These are phyloP conservation scores for Stagonosporopsis chrysanthemi DNA, from an alignment of 2,329 filamentous ascomycete genomes.

Conservation along the genomic window DNA sequence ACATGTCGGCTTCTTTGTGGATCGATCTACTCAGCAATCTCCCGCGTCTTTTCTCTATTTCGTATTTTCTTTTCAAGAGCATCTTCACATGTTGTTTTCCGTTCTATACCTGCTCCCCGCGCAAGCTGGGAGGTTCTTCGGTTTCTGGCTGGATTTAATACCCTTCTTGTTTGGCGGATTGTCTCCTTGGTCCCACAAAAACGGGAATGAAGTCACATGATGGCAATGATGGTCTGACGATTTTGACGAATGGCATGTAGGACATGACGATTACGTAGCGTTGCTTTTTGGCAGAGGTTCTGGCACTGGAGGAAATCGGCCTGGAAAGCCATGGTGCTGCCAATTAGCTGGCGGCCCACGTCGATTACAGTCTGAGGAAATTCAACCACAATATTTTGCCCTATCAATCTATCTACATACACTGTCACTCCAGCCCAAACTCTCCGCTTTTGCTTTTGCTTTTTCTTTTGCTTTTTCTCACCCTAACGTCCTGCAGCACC, in stretches of 20 bases:
- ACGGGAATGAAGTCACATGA: slow-evolving; percentile 3
- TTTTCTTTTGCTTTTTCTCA: neutral
- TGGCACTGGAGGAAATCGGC: slow-evolving; percentile 2
- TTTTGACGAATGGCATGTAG: slow-evolving; percentile 16
- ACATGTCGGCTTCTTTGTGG: slow-evolving; percentile 14
- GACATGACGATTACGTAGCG: slow-evolving; percentile 18
- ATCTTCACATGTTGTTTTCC: slow-evolving; percentile 19
- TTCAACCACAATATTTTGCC: slow-evolving; percentile 5
- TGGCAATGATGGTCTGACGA: slow-evolving; percentile 15
- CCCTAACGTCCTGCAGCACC: too few species aligned
- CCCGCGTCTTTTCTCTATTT: slow-evolving; percentile 6
- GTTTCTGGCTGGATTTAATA: slow-evolving; percentile 38
- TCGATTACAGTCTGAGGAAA: slow-evolving; percentile 18
- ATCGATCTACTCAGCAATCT: slow-evolving; percentile 27
- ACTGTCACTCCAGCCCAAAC: neutral
- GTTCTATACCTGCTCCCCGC: slow-evolving; percentile 41
- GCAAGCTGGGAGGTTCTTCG: slow-evolving; percentile 28
- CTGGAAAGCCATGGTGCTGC: slow-evolving; percentile 17
- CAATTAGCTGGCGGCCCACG: slow-evolving; percentile 8
- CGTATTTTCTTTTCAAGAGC: slow-evolving; percentile 14
- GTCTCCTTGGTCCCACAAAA: slow-evolving; percentile 15
- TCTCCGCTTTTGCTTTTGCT: neutral
- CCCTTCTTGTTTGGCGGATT: slow-evolving; percentile 25
- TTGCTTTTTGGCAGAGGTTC: slow-evolving; percentile 2
- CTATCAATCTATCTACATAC: neutral